Evolutionary conservation across 176 grass and related monocot genomes (phyloP), one percentile per base, ranked within the genome.

Genomic region (Rhynchospora tenuis): DNA sequence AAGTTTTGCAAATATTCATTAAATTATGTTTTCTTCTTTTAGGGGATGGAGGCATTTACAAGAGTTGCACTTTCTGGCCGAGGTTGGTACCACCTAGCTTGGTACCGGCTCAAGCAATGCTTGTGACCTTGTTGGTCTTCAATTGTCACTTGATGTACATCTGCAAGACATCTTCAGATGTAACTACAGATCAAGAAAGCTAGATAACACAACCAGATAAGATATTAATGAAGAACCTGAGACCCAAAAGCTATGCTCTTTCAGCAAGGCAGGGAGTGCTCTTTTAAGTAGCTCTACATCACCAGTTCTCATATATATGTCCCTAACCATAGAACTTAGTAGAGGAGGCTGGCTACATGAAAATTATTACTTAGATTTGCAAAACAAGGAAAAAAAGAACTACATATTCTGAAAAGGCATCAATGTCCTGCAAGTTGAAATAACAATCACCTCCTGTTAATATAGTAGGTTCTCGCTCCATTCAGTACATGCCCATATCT

Each of bases 191-290:
- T 57, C 24, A 31, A 56, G 68, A 17, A 81, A 71, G 10, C 28
- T 51, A 51, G 80, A 77, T 77, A 29, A 10, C 6, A 88, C 64
- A 52, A 14, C 19, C 43, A 63, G 75, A 87, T 81, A 47, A 64
- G 74, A 83, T 23, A 57, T 13, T 79, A 38, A 82, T 80, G 58
- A 77, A 62, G 54, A 84, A 99, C 96, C 96, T 95, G 96, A 99
- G 73, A 92, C 88, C 96, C 96, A 99, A 83, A 99, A 99, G 38
- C 16, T 90, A 83, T 99, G 89, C 86, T 99, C 96, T 88, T 95
- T 92, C 46, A 99, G 83, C 72, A 99, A 70, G 12, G 83, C 87
- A 69, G 86, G 93, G 23, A 95, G 85, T 64, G 67, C 48, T 69
- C 24, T 89, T 50, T 81, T 84, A 17, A 99, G 79, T 84, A 99